Base-by-base conservation (phyloP, 805 yeast species). In the Candida andamanensis region DNA sequence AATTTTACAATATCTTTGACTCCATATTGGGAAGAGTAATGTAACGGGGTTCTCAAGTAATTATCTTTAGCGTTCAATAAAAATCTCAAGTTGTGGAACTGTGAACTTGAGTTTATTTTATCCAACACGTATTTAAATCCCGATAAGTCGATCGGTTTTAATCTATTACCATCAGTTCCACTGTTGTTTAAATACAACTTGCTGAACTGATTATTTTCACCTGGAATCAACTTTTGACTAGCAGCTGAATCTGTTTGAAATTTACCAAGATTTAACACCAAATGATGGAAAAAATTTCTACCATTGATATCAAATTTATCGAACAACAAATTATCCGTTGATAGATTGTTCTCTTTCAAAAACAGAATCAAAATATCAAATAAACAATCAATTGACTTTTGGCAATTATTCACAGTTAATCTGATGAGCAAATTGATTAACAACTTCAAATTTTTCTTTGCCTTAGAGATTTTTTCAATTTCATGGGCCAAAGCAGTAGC, bases 1-100 rank as follows among this genome's bases (percentile, higher is more conserved):
- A 76, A 64, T 10, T 61, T 60, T 2, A 85, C 67, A 22, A 80
- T 76, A 31, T 73, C 75, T 36, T 72, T 75, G 35, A 89, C 64
- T 0, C 97, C 97, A 53, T 78, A 86, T 46, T 85, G 92, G 2
- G 92, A 79, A 13, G 95, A 80, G 54, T 89, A 89, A 58, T 90
- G 97, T 34, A 90, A 62, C 0, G 97, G 95, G 0, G 95, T 83
- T 39, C 96, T 71, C 40, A 68, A 69, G 50, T 85, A 84, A 37
- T 74, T 78, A 53, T 89, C 97, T 26, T 72, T 74, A 31, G 81
- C 79, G 28, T 79, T 58, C 15, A 89, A 61, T 9, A 57, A 42
- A 7, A 44, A 42, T 11, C 41, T 38, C 14, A 41, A 39, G 22
- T 41, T 41, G 13, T 30, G 25, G 17, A 27, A 37, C 15, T 35